These are phyloP conservation scores for Cucurbita maxima DNA, from an alignment of 306 rosid genomes.

Conservation along the genomic window DNA sequence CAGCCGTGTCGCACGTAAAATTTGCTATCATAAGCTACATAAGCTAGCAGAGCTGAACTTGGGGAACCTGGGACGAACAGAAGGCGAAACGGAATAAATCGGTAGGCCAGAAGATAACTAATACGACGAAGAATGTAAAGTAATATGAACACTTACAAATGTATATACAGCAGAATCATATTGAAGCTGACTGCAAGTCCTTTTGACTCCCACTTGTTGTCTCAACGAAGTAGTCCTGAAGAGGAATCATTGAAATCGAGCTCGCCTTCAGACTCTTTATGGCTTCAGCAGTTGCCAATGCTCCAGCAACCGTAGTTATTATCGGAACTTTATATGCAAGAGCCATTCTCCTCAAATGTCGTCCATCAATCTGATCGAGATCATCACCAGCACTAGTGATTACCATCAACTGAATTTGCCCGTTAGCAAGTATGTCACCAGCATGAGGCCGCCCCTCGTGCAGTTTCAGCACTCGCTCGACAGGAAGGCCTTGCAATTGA, in stretches of 20 bases:
- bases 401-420: constrained; percentile 89
- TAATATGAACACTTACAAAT: not conserved
- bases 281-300: constrained; percentile 90
- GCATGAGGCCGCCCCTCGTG: constrained; percentile 97
- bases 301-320: constrained; percentile 84
- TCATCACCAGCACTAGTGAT: constrained; percentile 89
- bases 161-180: constrained; percentile 2
- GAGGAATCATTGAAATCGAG: constrained; percentile 70
- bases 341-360: constrained; percentile 69
- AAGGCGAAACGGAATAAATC: not conserved
- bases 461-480: constrained; percentile 63
- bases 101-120: no score
- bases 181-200: constrained; percentile 25
- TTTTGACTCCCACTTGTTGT: constrained; percentile 11
- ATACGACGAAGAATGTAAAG: not conserved
- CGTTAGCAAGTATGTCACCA: constrained; percentile 87
- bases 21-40: not conserved
- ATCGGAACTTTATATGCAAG: constrained; percentile 88
- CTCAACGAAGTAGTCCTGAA: constrained; percentile 62
- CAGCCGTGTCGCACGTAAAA: not conserved
- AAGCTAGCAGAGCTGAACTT: not conserved
- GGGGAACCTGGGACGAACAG: not conserved
- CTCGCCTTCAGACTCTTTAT: constrained; percentile 61
- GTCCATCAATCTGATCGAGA: constrained; percentile 85
- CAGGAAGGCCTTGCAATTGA: constrained; percentile 43